Evolutionary conservation across 306 rosid genomes (phyloP).

Genomic region (Benincasa hispida): DNA sequence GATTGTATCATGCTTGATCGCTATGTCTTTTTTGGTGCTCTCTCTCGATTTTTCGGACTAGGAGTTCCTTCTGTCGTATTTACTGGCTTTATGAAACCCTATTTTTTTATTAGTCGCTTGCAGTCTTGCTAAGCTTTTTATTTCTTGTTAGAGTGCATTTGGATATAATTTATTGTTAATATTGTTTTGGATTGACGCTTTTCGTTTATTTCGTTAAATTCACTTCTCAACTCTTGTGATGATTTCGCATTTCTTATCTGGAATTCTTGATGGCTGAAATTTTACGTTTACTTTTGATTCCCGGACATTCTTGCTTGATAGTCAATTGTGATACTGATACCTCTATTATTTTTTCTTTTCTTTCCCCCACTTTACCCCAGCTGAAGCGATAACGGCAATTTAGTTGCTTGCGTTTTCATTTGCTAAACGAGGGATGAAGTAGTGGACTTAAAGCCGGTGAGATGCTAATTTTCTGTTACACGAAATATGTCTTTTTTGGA

Average conservation of each 20-base stretch:
- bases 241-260: too few relatives aligned
- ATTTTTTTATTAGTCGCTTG: not conserved
- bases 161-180: not conserved
- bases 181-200: not conserved
- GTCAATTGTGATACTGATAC: not conserved
- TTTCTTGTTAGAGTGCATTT: not conserved
- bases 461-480: constrained; percentile 84
- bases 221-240: not conserved
- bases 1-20: not conserved
- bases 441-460: constrained; percentile 82
- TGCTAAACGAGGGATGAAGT: constrained; percentile 64
- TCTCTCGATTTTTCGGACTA: not conserved
- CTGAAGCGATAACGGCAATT: constrained; percentile 78
- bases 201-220: not conserved
- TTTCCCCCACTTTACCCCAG: constrained; percentile 18
- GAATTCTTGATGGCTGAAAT: not conserved
- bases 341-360: not conserved
- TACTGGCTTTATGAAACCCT: not conserved
- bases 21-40: not conserved
- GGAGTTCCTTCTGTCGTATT: not conserved
- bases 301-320: not conserved
- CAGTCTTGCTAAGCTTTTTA: not conserved
- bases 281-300: not conserved
- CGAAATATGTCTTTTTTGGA: constrained; percentile 86
- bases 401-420: constrained; percentile 65